Base-by-base conservation (phyloP, 306 rosid genomes). In the Rosa lucieae region DNA sequence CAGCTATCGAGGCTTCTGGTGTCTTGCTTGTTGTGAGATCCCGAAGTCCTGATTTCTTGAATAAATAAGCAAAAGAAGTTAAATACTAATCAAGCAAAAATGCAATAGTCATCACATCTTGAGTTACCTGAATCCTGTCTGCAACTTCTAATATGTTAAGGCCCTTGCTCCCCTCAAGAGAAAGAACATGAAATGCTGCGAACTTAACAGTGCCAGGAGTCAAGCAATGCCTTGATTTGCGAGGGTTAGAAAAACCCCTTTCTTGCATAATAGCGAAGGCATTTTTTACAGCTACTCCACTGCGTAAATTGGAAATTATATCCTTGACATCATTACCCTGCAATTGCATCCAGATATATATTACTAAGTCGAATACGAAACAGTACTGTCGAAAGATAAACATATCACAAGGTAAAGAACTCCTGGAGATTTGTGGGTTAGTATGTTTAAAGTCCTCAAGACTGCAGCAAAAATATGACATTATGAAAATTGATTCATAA, bases 171-270 rank as follows among this genome's bases (percentile, higher is more conserved):
- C 93, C 97, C 86, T 92, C 97, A 18, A 92, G 83, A 58, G 97
- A 87, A 29, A 92, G 95, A 70, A 92, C 97, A 79, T 92, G 93
- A 88, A 90, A 92, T 77, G 93, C 97, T 65, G 97, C 97, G 85
- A 86, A 92, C 72, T 92, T 92, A 40, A 90, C 95, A 75, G 97
- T 92, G 79, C 97, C 97, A 61, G 95, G 92, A 12, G 97, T 90
- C 89, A 92, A 84, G 4, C 86, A 79, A 82, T 89, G 97, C 85
- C 92, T 86, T 56, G 93, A 85, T 77, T 86, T 87, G 85, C 90
- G 87, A 42, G 82, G 85, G 73, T 85, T 89, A 55, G 89, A 85
- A 58, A 92, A 78, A 14, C 97, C 93, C 79, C 87, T 82, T 73
- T 86, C 95, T 79, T 84, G 90, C 95, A 92, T 92, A 69, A 86